Evolutionary conservation across 106 monocot species (phyloP), one percentile per base, ranked within the genome.

Genomic region (Platanthera zijinensis): DNA sequence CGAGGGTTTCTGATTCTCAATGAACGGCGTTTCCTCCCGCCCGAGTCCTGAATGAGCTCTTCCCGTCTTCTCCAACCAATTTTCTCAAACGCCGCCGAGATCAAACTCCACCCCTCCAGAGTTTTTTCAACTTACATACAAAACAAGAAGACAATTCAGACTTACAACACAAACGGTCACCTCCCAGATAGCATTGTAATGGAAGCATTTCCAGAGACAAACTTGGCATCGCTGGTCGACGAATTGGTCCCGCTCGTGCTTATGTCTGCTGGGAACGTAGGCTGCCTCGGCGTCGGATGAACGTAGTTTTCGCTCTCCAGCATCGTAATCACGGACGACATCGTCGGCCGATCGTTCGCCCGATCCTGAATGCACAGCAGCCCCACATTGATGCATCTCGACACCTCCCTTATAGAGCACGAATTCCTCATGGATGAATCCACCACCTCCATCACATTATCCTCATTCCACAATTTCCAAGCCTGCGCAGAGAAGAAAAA

Each of bases 281-380:
- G 69, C 6, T 69, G n/a, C 17, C 39, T 69, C 28, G 69, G 69
- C 5, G 6, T 25, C 3, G 69, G 69, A 0, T 32, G 11, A 25
- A 50, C 21, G 0, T 19, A 18, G 22, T 46, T 79, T 25, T 14
- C 51, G 39, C 52, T 69, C 5, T 57, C 25, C 2, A 87, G 48
- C 75, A 81, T 78, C 2, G 25, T 6, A 46, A 79, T 39, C 2
- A 87, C 82, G 50, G 48, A 57, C 0, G 84, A 79, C 81, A 84
- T 84, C 8, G 50, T 69, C 1, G 84, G 84, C 48, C 87, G 63
- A 74, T 84, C 84, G 1, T 53, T 67, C 7, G 84, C 51, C 3
- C 72, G 68, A 15, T 84, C 87, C 76, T 87, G 87, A 5, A 87
- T 79, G 10, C 84, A 87, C 14, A 87, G 15, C 1, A 87, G 74